Percentiles rank a stretch among this genome's conserved stretches.
Evolutionary conservation across 495 filamentous ascomycete species (phyloP).

Genomic region (Penicillium dipodomyicola): DNA sequence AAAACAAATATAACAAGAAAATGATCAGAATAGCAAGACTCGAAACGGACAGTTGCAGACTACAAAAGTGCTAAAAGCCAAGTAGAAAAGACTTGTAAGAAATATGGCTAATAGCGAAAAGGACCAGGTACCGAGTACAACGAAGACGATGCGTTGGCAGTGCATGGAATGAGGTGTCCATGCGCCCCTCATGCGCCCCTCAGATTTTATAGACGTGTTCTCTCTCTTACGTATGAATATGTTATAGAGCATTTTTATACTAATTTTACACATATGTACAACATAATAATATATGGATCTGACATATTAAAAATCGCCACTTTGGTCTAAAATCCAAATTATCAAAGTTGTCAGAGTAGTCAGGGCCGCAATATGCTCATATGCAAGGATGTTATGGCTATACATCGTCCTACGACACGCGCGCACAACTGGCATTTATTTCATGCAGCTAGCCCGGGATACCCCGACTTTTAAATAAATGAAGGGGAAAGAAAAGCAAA

Average conservation of each 20-base stretch:
- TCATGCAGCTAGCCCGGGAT: constrained; percentile 10
- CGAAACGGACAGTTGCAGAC: constrained; percentile 27
- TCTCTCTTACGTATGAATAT: not conserved
- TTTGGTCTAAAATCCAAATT: not conserved
- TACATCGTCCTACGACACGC: constrained; percentile 2
- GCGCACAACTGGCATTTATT: constrained; percentile 2
- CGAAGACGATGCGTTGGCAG: constrained; percentile 19
- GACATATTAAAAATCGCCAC: not conserved
- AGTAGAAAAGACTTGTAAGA: not conserved
- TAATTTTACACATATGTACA: not conserved
- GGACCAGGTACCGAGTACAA: constrained; percentile 11
- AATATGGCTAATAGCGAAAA: too few relatives aligned
- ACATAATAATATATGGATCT: not conserved
- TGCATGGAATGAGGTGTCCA: constrained; percentile 38
- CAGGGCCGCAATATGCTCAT: constrained; percentile 7
- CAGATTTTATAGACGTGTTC: constrained; percentile 8
- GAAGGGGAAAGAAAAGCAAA: not conserved
- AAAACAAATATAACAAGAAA: not conserved
- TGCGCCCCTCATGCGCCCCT: constrained; percentile 32
- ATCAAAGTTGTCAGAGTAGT: too few relatives aligned
- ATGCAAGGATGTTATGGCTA: constrained; percentile 2
- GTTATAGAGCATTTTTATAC: not conserved
- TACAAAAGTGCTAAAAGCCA: not conserved
- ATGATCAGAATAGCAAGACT: constrained; percentile 12
- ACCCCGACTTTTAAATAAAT: not conserved